Percentiles rank a stretch among this genome's conserved stretches.
Conservation (phyloP, 139 green algal genomes). For the Raphidocelis subcapitata region DNA sequence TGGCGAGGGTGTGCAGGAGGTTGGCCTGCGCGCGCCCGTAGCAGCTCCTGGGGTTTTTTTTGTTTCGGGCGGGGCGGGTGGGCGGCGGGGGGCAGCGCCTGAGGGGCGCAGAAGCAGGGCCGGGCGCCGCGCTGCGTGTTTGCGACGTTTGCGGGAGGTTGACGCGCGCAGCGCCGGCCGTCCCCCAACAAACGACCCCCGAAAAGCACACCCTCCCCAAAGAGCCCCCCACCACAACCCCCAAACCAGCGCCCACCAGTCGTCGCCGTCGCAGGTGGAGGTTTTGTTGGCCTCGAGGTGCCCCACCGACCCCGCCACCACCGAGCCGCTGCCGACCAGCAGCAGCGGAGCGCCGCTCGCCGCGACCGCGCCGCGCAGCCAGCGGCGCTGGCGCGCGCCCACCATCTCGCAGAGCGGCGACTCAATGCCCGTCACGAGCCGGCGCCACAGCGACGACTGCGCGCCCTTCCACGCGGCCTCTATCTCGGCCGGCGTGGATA, state of each 20-base stretch:
- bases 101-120: too few relatives aligned
- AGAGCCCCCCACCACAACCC: neutral
- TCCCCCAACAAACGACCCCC: too few relatives aligned
- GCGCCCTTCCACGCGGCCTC: neutral
- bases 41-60: too few relatives aligned
- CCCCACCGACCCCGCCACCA: slow-evolving; percentile 33
- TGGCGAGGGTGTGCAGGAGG: slow-evolving; percentile 56
- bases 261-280: slow-evolving; percentile 39
- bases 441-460: neutral
- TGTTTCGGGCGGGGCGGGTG: too few relatives aligned
- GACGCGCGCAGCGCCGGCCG: too few relatives aligned
- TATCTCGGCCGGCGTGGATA: neutral
- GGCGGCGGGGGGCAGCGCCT: neutral
- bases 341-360: slow-evolving; percentile 34
- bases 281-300: neutral
- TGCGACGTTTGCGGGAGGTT: too few relatives aligned
- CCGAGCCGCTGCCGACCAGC: slow-evolving; percentile 41
- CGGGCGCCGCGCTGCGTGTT: too few relatives aligned
- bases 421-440: neutral
- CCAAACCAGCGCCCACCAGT: slow-evolving; percentile 35
- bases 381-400: slow-evolving; percentile 43
- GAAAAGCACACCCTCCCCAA: neutral
- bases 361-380: slow-evolving; percentile 37
- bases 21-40: slow-evolving; percentile 45
- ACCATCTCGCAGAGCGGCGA: slow-evolving; percentile 45